Percentiles rank a stretch among this genome's conserved stretches.
These are phyloP conservation scores for Ormosia emarginata DNA, from an alignment of 306 rosid species.

Conservation along the genomic window DNA sequence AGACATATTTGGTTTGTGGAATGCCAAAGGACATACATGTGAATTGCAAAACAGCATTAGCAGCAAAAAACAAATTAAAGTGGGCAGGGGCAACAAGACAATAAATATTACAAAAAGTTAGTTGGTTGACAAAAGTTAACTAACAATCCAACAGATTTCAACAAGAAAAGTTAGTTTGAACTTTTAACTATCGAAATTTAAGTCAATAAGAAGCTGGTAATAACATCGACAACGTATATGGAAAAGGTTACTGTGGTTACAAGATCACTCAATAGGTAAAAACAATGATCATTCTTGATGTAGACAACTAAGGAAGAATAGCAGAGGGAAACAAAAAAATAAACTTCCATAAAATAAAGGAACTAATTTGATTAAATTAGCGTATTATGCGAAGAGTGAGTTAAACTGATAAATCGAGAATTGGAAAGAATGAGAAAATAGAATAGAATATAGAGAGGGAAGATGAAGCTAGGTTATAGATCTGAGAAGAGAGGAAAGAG, in stretches of 20 bases:
- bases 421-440: neutral
- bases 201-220: slow-evolving; percentile 15
- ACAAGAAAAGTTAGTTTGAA: neutral
- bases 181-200: neutral
- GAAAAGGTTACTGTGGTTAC: neutral
- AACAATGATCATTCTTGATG: neutral
- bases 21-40: slow-evolving; percentile 9
- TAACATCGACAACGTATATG: neutral
- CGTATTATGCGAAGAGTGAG: neutral
- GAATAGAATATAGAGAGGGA: neutral
- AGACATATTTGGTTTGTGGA: neutral
- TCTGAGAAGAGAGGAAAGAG: neutral
- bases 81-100: neutral
- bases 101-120: neutral
- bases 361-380: neutral
- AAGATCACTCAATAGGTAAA: neutral
- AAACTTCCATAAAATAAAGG: neutral
- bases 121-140: neutral
- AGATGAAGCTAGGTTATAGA: slow-evolving; percentile 17
- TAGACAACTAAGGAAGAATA: neutral
- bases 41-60: slow-evolving; percentile 8
- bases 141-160: neutral
- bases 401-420: neutral
- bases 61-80: neutral
- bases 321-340: neutral